Evolutionary conservation across 2,329 filamentous ascomycete genomes (phyloP).

Genomic region (Penicillium crustosum): DNA sequence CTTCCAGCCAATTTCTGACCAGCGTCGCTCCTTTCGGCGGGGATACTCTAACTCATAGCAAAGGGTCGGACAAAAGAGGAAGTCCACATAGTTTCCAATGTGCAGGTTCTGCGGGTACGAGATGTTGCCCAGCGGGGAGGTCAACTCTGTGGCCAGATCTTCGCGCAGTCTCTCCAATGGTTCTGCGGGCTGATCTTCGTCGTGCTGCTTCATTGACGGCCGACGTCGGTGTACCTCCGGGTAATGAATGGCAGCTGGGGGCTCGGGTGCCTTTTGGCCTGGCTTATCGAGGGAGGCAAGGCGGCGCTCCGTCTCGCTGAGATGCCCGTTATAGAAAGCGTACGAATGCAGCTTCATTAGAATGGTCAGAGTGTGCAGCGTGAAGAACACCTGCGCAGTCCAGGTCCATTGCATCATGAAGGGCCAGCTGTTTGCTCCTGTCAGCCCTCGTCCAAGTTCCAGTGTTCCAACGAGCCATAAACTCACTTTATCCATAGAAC

Average conservation of each 20-base stretch:
- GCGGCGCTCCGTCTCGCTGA: conserved; percentile 81
- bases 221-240: conserved; percentile 53
- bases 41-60: conserved; percentile 99
- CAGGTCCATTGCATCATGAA: conserved; percentile 89
- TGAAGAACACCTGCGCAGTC: conserved; percentile 95
- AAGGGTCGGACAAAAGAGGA: conserved; percentile 85
- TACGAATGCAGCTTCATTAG: conserved; percentile 99
- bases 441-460: conserved; percentile 17
- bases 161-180: conserved; percentile 71
- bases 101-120: conserved; percentile 91
- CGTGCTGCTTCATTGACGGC: conserved; percentile 25
- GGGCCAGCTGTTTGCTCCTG: conserved; percentile 58
- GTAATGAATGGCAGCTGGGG: conserved; percentile 69
- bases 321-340: conserved; percentile 95
- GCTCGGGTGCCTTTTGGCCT: conserved; percentile 60
- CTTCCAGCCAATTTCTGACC: conserved; percentile 80
- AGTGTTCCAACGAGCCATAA: background rate
- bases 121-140: conserved; percentile 82
- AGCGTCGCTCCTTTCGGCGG: conserved; percentile 70
- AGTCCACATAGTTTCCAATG: conserved; percentile 78
- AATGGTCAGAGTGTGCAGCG: conserved; percentile 83
- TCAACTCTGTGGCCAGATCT: conserved; percentile 85
- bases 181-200: conserved; percentile 45
- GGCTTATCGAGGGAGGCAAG: conserved; percentile 78
- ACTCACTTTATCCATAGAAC: conserved; percentile 70